Evolutionary conservation across 441 rosid genomes (phyloP), one percentile per base, ranked within the genome.

Genomic region (Macaranga tanarius): DNA sequence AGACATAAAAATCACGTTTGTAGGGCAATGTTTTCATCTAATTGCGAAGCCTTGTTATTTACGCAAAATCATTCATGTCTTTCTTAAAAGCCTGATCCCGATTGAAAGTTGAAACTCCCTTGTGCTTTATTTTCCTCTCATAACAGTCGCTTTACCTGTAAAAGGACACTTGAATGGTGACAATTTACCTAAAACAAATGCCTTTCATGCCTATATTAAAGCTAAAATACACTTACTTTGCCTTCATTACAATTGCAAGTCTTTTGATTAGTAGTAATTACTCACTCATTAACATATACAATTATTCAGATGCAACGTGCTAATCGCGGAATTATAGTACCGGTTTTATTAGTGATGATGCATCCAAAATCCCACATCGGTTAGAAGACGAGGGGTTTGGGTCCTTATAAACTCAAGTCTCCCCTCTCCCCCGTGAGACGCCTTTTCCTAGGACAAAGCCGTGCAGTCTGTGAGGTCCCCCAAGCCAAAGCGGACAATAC

Each of bases 81-180:
- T 83, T 80, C 90, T 84, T 67, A 83, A 86, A 88, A 88, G 88
- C 84, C 82, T 81, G 80, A 84, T 81, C 68, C 65, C 40, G 3
- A 7, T 38, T 38, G 7, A 3, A 1, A 77, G 75, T 76, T 70
- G 66, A 83, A 81, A 75, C 76, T 45, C 45, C 54, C 78, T 75
- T 70, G 48, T 64, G 75, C 71, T 64, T 64, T 25, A 22, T n/a
- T 65, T 65, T 47, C 4, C 12, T 38, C 22, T 38, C 48, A 61
- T 34, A 64, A n/a, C 28, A 40, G 19, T 51, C 55, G 59, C 78
- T 63, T 77, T 61, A 65, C 58, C 67, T 75, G 74, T 51, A n/a
- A 59, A 81, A 77, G 40, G 62, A 45, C 62, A 62, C 70, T 73
- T 26, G 23, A 64, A 71, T 67, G 44, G 62, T 23, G 76, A 69